phyloP scores from a whole-genome alignment of 2,329 filamentous ascomycete species.

The Colletotrichum graminicola region DNA sequence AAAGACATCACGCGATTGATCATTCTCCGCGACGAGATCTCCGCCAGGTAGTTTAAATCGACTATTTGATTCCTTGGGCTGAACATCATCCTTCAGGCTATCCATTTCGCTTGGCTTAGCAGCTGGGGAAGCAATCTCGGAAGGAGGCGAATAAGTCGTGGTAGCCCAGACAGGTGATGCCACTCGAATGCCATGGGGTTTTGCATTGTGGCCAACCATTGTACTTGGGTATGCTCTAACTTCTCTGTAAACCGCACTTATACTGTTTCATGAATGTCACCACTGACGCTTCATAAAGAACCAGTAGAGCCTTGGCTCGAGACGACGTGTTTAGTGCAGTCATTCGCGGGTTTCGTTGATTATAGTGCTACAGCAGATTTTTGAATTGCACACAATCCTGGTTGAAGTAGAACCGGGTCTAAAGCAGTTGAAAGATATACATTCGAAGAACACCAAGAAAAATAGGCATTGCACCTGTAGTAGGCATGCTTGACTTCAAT shows the following conservation, averaged over 20 bases:
- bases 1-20: slow-evolving; percentile 34
- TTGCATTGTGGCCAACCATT: slow-evolving; percentile 40
- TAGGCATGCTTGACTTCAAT: too few relatives aligned
- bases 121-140: slow-evolving; percentile 31
- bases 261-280: slow-evolving; percentile 34
- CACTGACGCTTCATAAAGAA: slow-evolving; percentile 51
- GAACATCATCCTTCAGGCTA: slow-evolving; percentile 35
- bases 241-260: not conserved
- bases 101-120: slow-evolving; percentile 7
- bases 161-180: slow-evolving; percentile 44
- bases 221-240: not conserved
- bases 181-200: slow-evolving; percentile 39
- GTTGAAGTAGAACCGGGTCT: too few relatives aligned
- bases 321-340: slow-evolving; percentile 38
- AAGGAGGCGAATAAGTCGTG: slow-evolving; percentile 45
- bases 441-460: too few relatives aligned
- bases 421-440: too few relatives aligned
- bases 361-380: too few relatives aligned
- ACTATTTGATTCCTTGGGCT: slow-evolving; percentile 45
- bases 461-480: too few relatives aligned
- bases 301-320: slow-evolving; percentile 50
- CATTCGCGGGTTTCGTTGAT: not conserved
- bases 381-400: too few relatives aligned
- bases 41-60: slow-evolving; percentile 51
- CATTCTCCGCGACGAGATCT: slow-evolving; percentile 48